These are phyloP conservation scores for Kuraishia floccosa DNA, from an alignment of 805 yeast genomes.

Conservation along the genomic window DNA sequence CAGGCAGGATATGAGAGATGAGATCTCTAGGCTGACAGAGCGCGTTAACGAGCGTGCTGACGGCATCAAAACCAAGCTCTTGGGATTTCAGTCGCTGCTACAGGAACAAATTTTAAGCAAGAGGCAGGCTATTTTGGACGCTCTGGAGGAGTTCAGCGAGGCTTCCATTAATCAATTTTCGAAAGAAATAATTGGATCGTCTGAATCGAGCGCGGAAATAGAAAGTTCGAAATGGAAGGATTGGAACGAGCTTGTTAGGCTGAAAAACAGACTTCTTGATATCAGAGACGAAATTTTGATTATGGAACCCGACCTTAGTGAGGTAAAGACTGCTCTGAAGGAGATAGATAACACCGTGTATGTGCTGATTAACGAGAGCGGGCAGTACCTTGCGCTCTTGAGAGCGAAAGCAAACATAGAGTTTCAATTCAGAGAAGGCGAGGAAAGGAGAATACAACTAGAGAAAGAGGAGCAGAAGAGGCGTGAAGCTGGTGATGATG, in stretches of 20 bases:
- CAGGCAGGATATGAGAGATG: slow-evolving; percentile 35
- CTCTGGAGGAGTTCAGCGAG: slow-evolving; percentile 66
- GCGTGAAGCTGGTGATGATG: too few relatives aligned
- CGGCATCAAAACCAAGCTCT: slow-evolving; percentile 18
- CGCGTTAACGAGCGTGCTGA: slow-evolving; percentile 18
- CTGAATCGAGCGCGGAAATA: slow-evolving; percentile 1
- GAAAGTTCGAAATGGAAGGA: slow-evolving; percentile 24
- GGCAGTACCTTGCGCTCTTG: slow-evolving; percentile 43
- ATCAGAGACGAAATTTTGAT: slow-evolving; percentile 41
- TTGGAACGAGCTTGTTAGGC: slow-evolving; percentile 50
- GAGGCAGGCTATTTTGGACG: slow-evolving; percentile 42
- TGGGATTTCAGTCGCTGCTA: slow-evolving; percentile 16
- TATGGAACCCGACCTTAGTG: slow-evolving; percentile 17
- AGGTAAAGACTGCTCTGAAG: slow-evolving; percentile 18
- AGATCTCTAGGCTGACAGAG: slow-evolving; percentile 19
- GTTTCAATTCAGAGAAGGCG: slow-evolving; percentile 41
- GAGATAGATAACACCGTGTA: slow-evolving; percentile 33
- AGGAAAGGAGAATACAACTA: slow-evolving; percentile 14
- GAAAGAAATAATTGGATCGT: slow-evolving; percentile 31
- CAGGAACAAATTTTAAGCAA: slow-evolving; percentile 17
- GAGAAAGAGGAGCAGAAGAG: slow-evolving; percentile 3
- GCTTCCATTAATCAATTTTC: slow-evolving; percentile 55
- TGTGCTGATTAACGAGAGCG: slow-evolving; percentile 45
- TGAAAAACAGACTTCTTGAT: slow-evolving; percentile 42
- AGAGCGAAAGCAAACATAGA: slow-evolving; percentile 48